phyloP scores from a whole-genome alignment of 1,284 basidiomycete species.

The Pholiota adiposa region DNA sequence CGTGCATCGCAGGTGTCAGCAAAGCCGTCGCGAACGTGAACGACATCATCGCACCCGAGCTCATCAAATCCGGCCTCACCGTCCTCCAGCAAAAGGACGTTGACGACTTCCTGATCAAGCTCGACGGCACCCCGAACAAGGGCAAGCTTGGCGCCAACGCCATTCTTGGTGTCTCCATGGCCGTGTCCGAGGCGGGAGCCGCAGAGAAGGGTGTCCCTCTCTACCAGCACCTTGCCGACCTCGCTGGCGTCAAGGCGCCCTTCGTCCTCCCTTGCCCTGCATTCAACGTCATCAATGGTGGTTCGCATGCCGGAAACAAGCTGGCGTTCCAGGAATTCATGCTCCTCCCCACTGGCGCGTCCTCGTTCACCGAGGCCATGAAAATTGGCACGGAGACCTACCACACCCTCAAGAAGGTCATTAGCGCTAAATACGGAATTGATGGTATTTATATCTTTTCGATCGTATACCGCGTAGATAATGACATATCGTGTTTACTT shows the following conservation, averaged over 20 bases:
- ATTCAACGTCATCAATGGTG: constrained; percentile 99
- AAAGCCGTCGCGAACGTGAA: constrained; percentile 98
- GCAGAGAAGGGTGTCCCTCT: constrained; percentile 94
- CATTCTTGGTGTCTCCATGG: constrained; percentile 98
- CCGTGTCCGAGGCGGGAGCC: constrained; percentile 92
- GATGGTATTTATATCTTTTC: constrained; percentile 64
- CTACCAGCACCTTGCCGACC: constrained; percentile 95
- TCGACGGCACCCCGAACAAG: constrained; percentile 98
- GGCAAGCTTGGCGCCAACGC: constrained; percentile 99
- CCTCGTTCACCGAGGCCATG: constrained; percentile 94
- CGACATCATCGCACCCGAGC: constrained; percentile 85
- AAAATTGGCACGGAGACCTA: constrained; percentile 99
- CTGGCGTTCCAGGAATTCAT: constrained; percentile 99
- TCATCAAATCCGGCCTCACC: constrained; percentile 86
- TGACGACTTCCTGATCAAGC: constrained; percentile 98
- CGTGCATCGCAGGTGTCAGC: constrained; percentile 69
- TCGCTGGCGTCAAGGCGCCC: constrained; percentile 93
- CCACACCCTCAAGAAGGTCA: constrained; percentile 99
- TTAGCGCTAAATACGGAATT: constrained; percentile 98
- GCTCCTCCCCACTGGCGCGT: constrained; percentile 95
- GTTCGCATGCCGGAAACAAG: constrained; percentile 99
- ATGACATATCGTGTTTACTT: constrained; percentile 18
- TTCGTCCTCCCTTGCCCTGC: constrained; percentile 91
- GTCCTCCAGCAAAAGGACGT: constrained; percentile 96
- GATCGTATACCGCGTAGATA: constrained; percentile 10